A percentile compares a stretch with the other conserved stretches of the same genome.
Evolutionary conservation across 148 eudicot genomes (phyloP).

Genomic region (Persicaria maculosa): DNA sequence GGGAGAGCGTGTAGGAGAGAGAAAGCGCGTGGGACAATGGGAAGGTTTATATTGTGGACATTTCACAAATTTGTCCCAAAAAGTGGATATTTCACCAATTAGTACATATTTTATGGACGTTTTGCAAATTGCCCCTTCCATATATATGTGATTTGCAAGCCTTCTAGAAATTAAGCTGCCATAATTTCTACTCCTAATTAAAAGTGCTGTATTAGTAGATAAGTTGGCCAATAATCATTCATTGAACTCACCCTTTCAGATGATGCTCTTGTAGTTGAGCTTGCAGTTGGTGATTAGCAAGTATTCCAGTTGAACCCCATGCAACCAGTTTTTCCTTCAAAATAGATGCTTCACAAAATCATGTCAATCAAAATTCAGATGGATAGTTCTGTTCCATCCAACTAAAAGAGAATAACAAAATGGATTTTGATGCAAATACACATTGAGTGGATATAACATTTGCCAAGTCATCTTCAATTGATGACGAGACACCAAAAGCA

Average conservation of each 20-base stretch:
- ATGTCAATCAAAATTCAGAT: not conserved
- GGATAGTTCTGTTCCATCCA: no score
- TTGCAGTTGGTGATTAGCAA: conserved; percentile 97
- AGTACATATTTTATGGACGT: no score
- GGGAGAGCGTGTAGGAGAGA: no score
- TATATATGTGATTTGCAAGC: no score
- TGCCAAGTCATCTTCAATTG: not conserved
- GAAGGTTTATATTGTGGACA: no score
- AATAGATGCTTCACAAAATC: conserved; percentile 67
- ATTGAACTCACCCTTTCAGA: conserved; percentile 73
- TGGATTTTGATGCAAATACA: not conserved
- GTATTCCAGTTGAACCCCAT: conserved; percentile 87
- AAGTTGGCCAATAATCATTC: not conserved
- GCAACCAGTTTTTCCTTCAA: conserved; percentile 94
- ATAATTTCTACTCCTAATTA: not conserved
- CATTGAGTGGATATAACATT: not conserved
- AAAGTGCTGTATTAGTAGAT: not conserved
- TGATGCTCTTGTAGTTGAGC: conserved; percentile 94
- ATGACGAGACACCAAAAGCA: not conserved
- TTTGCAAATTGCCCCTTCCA: no score
- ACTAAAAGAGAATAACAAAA: no score
- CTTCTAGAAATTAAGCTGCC: not conserved
- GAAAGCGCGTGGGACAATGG: no score
- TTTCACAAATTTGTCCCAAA: no score
- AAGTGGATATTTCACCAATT: no score